Percentiles rank a stretch among this genome's conserved stretches.
Evolutionary conservation across 768 basidiomycete species (phyloP).

Genomic region (Pisolithus marmoratus): DNA sequence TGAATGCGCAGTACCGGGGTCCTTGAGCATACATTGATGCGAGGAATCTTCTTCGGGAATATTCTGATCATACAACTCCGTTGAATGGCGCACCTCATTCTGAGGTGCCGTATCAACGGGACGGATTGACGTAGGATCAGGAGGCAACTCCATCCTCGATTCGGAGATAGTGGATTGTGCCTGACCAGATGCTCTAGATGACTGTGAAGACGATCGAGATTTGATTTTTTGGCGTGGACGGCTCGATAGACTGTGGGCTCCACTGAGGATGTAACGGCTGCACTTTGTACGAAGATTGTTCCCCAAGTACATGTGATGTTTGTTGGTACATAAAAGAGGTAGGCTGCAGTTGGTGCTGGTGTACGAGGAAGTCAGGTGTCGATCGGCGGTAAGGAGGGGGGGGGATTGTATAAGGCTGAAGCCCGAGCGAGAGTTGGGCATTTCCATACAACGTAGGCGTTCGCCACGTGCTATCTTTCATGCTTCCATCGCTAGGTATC

Average conservation of each 20-base stretch:
- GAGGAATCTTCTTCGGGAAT: conserved; percentile 14
- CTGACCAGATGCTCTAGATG: conserved; percentile 36
- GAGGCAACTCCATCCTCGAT: conserved; percentile 13
- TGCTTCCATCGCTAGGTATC: background rate
- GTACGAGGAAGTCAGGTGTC: background rate
- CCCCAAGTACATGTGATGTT: background rate
- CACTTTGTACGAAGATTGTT: conserved; percentile 14
- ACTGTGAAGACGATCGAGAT: conserved; percentile 48
- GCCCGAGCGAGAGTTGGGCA: background rate
- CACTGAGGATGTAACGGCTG: conserved; percentile 19
- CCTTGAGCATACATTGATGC: conserved; percentile 13
- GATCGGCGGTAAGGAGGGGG: background rate
- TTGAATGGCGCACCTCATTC: conserved; percentile 28
- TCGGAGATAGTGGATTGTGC: conserved; percentile 25
- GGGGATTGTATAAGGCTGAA: background rate
- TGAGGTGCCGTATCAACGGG: conserved; percentile 25
- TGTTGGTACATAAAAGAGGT: background rate
- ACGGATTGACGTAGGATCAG: conserved; percentile 15
- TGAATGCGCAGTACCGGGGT: conserved; percentile 11
- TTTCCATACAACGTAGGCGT: background rate
- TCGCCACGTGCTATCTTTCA: background rate
- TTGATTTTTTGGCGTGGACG: conserved; percentile 29
- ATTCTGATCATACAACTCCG: conserved; percentile 3
- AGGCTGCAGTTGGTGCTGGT: background rate
- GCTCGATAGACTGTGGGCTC: conserved; percentile 26